Base-by-base conservation (phyloP, 169 alveolate species). In the Plasmodium relictum region DNA sequence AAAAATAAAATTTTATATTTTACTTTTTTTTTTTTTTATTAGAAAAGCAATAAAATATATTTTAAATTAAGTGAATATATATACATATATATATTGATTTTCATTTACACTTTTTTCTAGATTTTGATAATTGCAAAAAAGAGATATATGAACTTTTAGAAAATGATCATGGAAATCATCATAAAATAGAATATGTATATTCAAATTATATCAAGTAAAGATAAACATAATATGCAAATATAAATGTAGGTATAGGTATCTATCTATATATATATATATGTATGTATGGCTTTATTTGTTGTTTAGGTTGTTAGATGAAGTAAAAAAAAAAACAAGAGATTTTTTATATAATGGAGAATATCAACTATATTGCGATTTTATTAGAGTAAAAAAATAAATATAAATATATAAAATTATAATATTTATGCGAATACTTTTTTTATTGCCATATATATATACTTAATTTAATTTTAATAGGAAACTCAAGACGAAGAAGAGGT, bases 311-410 rank as follows among this genome's bases (percentile, higher is more conserved):
- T 24, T 76, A 10, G 44, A 65, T 41, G 69, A 76, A 14, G 65
- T 65, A 24, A 76, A 76, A 56, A 74, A 58, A 14, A 52, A 54
- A 37, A 65, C 69, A 7, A 42, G 62, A 7, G 44, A 76, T 24
- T 76, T 76, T 76, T 58, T 76, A 69, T 37, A 76, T 22, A 76
- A 76, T 42, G 89, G 89, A 63, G 74, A 63, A 3, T 76, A 76
- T 31, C 56, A 50, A 0, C 24, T 63, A 16, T 76, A 76, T 41
- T 76, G 89, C 65, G 18, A 20, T 5, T 63, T 65, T 76, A n/a
- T 63, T 44, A 69, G 63, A 24, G 89, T 76, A 76, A 62, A 7
- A 39, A 39, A 48, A 24, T 56, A 44, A 65, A 65, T 65, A 41
- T 31, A 14, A 1, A 16, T 39, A 16, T 39, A 20, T 37, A 16